Evolutionary conservation across 1,284 basidiomycete species (phyloP), one percentile per base, ranked within the genome.

Genomic region (Chiua sp.): DNA sequence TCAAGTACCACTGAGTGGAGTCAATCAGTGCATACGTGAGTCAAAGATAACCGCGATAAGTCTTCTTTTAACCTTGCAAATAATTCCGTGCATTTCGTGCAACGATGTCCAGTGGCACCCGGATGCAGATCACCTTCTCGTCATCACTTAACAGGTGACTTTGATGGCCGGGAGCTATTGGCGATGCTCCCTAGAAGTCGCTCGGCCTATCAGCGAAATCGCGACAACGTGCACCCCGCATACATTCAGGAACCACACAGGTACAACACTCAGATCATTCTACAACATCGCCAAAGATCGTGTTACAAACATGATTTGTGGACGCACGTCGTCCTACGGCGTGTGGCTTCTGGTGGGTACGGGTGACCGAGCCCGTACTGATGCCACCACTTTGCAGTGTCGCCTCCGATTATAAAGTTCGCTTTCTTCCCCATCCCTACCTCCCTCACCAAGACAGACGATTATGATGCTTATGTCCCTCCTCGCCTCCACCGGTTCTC

Each of bases 401-500:
- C n/a, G n/a, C 42, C n/a, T n/a, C 15, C 7, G 13, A 32, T 15
- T 44, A 44, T 44, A 22, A 44, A 22, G 22, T n/a, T 44, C 42
- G n/a, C 42, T 22, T 11, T 44, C 7, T 22, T 44, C 42, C 12
- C 22, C 42, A 44, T n/a, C 42, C n/a, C 26, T 5, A 22, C 42
- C 42, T 22, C 42, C 42, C 22, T 22, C n/a, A 4, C 7, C 4
- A 22, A 22, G 42, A 20, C 7, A 42, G 62, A 63, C 50, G 32
- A 50, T 50, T 54, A 69, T 44, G 58, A 56, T 28, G 26, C 32
- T 57, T 39, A 32, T 56, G 54, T 37, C 65, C 60, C 39, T 62
- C 32, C 39, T 72, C 58, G n/a, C 53, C 44, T 52, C 51, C 46
- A 22, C 68, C 1, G 60, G 68, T 54, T 53, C 66, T 11, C 57